Conservation (phyloP, 176 grass and related monocot genomes). For the Bothriochloa decipiens region DNA sequence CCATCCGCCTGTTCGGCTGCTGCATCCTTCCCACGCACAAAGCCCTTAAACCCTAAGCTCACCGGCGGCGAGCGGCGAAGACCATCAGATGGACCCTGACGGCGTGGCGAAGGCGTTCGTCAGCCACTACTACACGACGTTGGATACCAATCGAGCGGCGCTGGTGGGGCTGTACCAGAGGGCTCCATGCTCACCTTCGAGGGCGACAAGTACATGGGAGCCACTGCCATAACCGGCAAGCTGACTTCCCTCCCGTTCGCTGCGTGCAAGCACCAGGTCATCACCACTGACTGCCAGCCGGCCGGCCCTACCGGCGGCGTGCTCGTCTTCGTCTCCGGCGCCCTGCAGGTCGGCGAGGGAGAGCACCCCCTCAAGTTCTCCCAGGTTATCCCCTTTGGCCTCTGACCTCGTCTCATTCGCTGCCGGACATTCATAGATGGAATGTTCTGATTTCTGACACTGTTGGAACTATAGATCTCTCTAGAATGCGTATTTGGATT, state of each 20-base stretch:
- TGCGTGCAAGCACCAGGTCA: conserved; percentile 51
- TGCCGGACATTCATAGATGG: not conserved
- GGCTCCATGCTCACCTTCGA: conserved; percentile 74
- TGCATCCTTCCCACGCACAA: conserved; percentile 8
- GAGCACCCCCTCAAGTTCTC: conserved; percentile 69
- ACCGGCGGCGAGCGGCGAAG: conserved; percentile 24
- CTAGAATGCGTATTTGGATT: not conserved
- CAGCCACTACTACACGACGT: conserved; percentile 73
- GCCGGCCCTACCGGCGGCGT: conserved; percentile 65
- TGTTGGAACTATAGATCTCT: not conserved
- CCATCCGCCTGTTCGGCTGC: not conserved
- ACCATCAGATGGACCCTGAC: conserved; percentile 61
- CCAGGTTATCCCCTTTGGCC: conserved; percentile 41
- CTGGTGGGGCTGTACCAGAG: conserved; percentile 61
- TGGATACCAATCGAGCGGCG: conserved; percentile 60
- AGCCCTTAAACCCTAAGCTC: not conserved
- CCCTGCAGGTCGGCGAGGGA: conserved; percentile 49
- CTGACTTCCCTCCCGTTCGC: conserved; percentile 64
- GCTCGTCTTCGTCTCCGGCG: conserved; percentile 73
- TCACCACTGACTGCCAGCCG: conserved; percentile 69
- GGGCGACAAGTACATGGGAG: conserved; percentile 55
- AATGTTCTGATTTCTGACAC: not conserved
- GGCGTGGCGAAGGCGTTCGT: conserved; percentile 64
- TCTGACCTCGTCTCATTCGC: not conserved
- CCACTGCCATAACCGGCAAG: conserved; percentile 54